phyloP scores from a whole-genome alignment of 2,329 filamentous ascomycete species.

The Graphium sp. region DNA sequence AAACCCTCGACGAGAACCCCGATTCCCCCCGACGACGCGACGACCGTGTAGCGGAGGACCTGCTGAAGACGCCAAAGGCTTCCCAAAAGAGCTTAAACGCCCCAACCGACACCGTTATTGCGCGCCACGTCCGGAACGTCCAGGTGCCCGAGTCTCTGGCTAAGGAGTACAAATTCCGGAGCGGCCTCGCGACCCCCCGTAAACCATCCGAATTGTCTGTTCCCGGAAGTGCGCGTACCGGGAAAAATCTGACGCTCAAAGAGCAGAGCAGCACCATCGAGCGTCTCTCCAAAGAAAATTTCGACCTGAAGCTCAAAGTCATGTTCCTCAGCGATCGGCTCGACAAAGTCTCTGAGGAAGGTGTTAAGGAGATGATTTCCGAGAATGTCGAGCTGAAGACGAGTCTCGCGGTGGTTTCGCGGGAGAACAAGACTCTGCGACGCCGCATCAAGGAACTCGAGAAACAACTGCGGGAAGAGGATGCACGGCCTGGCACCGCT shows the following conservation, averaged over 20 bases:
- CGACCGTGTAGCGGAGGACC: conserved; percentile 19
- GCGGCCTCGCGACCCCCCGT: conserved; percentile 42
- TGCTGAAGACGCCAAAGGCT: conserved; percentile 55
- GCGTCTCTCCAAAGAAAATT: conserved; percentile 91
- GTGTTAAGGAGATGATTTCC: conserved; percentile 93
- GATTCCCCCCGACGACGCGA: conserved; percentile 13
- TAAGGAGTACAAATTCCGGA: conserved; percentile 67
- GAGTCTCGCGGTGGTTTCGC: conserved; percentile 71
- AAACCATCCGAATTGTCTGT: conserved; percentile 33
- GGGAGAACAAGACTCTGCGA: conserved; percentile 74
- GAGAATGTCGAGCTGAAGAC: conserved; percentile 95
- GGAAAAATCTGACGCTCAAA: conserved; percentile 72
- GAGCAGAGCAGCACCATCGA: conserved; percentile 98
- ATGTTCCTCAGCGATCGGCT: conserved; percentile 91
- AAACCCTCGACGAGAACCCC: conserved; percentile 31
- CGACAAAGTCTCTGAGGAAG: conserved; percentile 86
- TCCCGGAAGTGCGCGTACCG: conserved; percentile 35
- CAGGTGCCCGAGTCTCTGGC: conserved; percentile 81
- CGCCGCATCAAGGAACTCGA: conserved; percentile 76
- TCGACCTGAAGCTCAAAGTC: conserved; percentile 91
- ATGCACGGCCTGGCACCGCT: conserved; percentile 43
- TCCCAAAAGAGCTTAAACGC: conserved; percentile 33
- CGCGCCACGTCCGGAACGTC: conserved; percentile 76
- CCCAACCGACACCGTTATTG: conserved; percentile 76
- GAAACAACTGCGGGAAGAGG: conserved; percentile 54